Conservation (phyloP, 768 basidiomycete genomes). For the Myochromella boudieri region DNA sequence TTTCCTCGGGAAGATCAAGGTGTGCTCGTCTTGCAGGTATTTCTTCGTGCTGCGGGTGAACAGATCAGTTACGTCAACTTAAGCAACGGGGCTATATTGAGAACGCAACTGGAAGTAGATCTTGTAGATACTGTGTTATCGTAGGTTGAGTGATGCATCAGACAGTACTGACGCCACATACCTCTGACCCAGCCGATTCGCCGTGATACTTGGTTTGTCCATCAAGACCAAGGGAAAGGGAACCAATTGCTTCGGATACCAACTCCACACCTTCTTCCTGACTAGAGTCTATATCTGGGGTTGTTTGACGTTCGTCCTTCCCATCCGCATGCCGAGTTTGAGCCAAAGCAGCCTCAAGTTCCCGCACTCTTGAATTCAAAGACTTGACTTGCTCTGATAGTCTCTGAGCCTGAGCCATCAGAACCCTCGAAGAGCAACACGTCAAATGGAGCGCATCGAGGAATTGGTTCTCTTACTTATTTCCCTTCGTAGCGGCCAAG, state of each 20-base stretch:
- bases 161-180: constrained; percentile 14
- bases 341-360: constrained; percentile 44
- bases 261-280: constrained; percentile 24
- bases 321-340: constrained; percentile 13
- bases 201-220: constrained; percentile 53
- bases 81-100: neutral
- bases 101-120: constrained; percentile 33
- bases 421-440: constrained; percentile 33
- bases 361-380: constrained; percentile 39
- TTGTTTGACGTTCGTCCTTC: neutral
- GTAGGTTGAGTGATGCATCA: neutral
- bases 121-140: constrained; percentile 35
- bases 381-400: constrained; percentile 47
- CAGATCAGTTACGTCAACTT: neutral
- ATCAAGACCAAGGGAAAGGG: constrained; percentile 46
- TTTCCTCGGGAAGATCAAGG: constrained; percentile 40
- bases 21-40: constrained; percentile 15
- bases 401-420: constrained; percentile 49
- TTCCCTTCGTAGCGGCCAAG: constrained; percentile 54
- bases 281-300: constrained; percentile 14
- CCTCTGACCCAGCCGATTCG: constrained; percentile 50
- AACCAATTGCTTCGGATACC: constrained; percentile 42
- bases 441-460: neutral
- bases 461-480: constrained; percentile 41
- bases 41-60: constrained; percentile 18